These are phyloP conservation scores for Alternaria triticimaculans DNA, from an alignment of 2,329 filamentous ascomycete genomes.

Conservation along the genomic window DNA sequence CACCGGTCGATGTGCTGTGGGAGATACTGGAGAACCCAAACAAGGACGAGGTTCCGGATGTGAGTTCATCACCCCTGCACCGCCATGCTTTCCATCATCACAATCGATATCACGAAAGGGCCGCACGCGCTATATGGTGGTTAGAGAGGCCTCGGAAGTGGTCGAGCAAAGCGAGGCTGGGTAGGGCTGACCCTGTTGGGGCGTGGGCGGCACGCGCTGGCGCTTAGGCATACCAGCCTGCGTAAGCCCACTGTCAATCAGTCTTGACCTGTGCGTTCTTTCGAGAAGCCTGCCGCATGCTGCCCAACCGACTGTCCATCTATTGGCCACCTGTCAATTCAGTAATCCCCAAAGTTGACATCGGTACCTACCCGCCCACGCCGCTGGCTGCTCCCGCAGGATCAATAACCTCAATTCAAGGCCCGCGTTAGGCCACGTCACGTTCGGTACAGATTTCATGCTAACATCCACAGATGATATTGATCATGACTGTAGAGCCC, in stretches of 20 bases:
- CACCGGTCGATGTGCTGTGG: constrained; percentile 88
- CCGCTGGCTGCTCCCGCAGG: constrained; percentile 13
- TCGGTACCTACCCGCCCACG: constrained; percentile 20
- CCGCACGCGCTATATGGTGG: constrained; percentile 20
- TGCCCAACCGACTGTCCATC: constrained; percentile 1
- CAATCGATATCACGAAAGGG: constrained; percentile 24
- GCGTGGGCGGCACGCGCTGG: constrained; percentile 37
- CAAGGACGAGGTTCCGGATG: constrained; percentile 82
- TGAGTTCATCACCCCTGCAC: constrained; percentile 57
- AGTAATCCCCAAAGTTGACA: constrained; percentile 6
- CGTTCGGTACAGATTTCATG: neutral
- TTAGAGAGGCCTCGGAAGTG: constrained; percentile 17
- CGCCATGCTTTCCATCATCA: constrained; percentile 6
- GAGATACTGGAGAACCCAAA: constrained; percentile 80
- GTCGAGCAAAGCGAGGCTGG: constrained; percentile 15
- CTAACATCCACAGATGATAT: constrained; percentile 76
- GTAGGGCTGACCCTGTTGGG: constrained; percentile 31
- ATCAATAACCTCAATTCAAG: constrained; percentile 14
- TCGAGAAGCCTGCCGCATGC: constrained; percentile 26
- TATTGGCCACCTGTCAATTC: constrained; percentile 16
- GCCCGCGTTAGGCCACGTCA: constrained; percentile 7
- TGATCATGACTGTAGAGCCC: constrained; percentile 97
- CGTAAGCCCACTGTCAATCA: constrained; percentile 23
- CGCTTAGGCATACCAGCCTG: constrained; percentile 40
- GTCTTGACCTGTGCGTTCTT: constrained; percentile 13